Percentiles rank a stretch among this genome's conserved stretches.
These are phyloP conservation scores for Ilyonectria destructans DNA, from an alignment of 2,329 filamentous ascomycete genomes.

Conservation along the genomic window DNA sequence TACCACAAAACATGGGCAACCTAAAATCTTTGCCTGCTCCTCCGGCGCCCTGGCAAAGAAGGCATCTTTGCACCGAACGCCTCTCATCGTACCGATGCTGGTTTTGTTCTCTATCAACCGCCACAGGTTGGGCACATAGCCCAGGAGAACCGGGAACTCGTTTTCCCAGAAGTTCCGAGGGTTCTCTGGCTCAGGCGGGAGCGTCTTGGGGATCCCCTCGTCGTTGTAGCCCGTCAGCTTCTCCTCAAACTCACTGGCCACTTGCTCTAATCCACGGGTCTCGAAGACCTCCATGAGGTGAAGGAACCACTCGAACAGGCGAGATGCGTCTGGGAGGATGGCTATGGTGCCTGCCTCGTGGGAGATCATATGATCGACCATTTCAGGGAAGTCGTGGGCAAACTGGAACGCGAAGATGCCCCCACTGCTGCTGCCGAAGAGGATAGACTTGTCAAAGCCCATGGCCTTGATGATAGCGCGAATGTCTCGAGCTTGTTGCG, in stretches of 20 bases:
- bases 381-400: conserved; percentile 7
- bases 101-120: not conserved
- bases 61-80: conserved; percentile 15
- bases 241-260: not conserved
- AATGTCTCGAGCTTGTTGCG: conserved; percentile 10
- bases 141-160: conserved; percentile 9
- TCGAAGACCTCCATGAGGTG: conserved; percentile 10
- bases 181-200: not conserved
- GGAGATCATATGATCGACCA: conserved; percentile 1
- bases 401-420: conserved; percentile 12
- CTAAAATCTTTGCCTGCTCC: conserved; percentile 9
- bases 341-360: not conserved
- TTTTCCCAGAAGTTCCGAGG: conserved; percentile 7
- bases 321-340: conserved; percentile 5
- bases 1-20: not conserved
- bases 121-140: conserved; percentile 5
- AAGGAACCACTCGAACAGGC: conserved; percentile 1
- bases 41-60: conserved; percentile 2
- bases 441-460: conserved; percentile 3
- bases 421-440: conserved; percentile 10
- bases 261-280: conserved; percentile 5
- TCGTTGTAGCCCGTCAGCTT: not conserved
- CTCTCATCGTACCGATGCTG: conserved; percentile 12
- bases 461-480: conserved; percentile 1
- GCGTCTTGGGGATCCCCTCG: not conserved